Evolutionary conservation across 1,284 basidiomycete species (phyloP).

Genomic region (Sanghuangporus sanghuang): DNA sequence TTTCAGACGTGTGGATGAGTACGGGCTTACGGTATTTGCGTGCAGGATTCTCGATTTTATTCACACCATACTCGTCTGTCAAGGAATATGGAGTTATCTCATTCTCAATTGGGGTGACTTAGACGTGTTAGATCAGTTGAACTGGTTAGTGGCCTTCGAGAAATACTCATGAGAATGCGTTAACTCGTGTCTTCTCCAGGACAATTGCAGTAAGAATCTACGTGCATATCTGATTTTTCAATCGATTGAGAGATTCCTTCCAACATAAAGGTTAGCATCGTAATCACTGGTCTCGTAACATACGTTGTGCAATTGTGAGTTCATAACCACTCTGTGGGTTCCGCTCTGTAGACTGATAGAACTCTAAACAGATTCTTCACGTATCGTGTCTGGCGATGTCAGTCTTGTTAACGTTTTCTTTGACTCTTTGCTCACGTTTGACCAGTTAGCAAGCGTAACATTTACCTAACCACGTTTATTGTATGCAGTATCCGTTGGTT

Average conservation of each 20-base stretch:
- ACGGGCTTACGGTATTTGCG: neutral
- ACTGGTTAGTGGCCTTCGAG: constrained; percentile 3
- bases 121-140: constrained; percentile 7
- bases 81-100: constrained; percentile 15
- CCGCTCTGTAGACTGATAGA: neutral
- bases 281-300: constrained; percentile 13
- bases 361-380: constrained; percentile 9
- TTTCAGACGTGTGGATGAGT: neutral
- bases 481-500: neutral
- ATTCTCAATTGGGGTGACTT: constrained; percentile 13
- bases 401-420: neutral
- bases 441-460: constrained; percentile 14
- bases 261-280: constrained; percentile 10
- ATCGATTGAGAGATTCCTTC: neutral
- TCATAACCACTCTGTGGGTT: neutral
- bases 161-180: neutral
- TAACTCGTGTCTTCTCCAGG: neutral
- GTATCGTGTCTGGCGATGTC: constrained; percentile 16
- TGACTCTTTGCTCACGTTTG: neutral
- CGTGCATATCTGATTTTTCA: neutral
- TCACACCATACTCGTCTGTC: constrained; percentile 15
- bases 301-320: constrained; percentile 16
- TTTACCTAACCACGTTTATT: constrained; percentile 1
- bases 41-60: constrained; percentile 14
- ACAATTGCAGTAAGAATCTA: constrained; percentile 7